phyloP scores from a whole-genome alignment of 768 basidiomycete genomes.

The Strobilomyces echinocephalus region DNA sequence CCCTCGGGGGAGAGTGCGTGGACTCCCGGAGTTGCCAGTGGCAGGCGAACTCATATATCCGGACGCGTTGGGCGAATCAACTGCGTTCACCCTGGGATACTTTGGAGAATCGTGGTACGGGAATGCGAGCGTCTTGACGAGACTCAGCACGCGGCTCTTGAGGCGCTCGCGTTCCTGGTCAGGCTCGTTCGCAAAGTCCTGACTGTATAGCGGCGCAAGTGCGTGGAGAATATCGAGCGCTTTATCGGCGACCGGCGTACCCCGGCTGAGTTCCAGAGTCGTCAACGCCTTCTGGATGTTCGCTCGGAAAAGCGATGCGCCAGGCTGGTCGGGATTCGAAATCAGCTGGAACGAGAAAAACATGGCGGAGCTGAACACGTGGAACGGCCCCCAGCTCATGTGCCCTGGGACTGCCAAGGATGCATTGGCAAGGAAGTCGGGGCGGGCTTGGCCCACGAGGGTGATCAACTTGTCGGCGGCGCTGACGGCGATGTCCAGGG shows the following conservation, averaged over 20 bases:
- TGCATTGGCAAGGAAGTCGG: conserved; percentile 67
- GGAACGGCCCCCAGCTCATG: conserved; percentile 80
- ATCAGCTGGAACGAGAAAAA: conserved; percentile 90
- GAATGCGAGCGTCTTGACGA: conserved; percentile 73
- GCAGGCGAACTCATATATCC: conserved; percentile 50
- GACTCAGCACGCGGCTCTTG: conserved; percentile 55
- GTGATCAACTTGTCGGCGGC: conserved; percentile 77
- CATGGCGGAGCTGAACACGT: conserved; percentile 83
- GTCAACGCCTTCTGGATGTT: conserved; percentile 67
- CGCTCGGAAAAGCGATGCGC: conserved; percentile 68
- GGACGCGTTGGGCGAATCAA: conserved; percentile 47
- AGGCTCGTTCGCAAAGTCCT: conserved; percentile 50
- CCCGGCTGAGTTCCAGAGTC: conserved; percentile 62
- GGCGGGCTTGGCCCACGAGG: conserved; percentile 69
- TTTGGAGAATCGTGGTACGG: conserved; percentile 71
- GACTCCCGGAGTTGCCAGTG: conserved; percentile 56
- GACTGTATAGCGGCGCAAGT: conserved; percentile 68
- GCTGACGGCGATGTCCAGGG: conserved; percentile 68
- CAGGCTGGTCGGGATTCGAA: conserved; percentile 74
- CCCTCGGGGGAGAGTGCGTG: conserved; percentile 32
- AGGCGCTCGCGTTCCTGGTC: conserved; percentile 53
- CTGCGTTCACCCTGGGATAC: conserved; percentile 41
- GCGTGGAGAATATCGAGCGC: conserved; percentile 66
- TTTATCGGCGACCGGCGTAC: conserved; percentile 68
- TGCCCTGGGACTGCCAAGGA: conserved; percentile 73